Base-by-base conservation (phyloP, 2,329 filamentous ascomycete genomes). In the Coniochaeta sp. region DNA sequence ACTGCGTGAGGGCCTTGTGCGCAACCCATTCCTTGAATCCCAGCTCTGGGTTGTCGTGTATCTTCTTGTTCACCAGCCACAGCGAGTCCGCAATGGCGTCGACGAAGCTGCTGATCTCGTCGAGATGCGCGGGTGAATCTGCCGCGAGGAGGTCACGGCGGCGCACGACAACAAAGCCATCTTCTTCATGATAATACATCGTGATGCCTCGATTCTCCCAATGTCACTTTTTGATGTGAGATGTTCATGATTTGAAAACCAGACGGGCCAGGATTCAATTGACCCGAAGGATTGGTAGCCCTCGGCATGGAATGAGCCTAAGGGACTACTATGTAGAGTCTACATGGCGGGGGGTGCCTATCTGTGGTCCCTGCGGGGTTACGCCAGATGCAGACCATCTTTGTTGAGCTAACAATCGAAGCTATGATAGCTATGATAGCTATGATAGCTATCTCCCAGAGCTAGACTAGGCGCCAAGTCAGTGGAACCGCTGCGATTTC, bases 1-100 rank as follows among this genome's bases (percentile, higher is more conserved):
- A 84, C 6, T 72, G 71, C 0, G 79, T 81, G 57, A 85, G 69
- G 3, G 76, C 71, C 16, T 79, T 73, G 64, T 84, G 81, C 0
- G 81, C 79, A 47, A 78, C 77, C 60, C 72, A 72, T 62, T 82
- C 79, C 40, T 80, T 64, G 62, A 75, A 81, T 0, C 73, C 76
- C 0, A 81, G 68, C 63, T 82, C 80, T 0, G 80, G 80, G 59
- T 82, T 77, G 56, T 81, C 78, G 66, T 81, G 79, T 19, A 83
- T 80, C 60, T 75, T 76, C 44, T 79, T 75, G 67, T 78, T 81
- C 60, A 83, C 69, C 3, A 69, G 69, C 68, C 79, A 77, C 16
- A 83, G 66, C 1, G 67, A 67, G 9, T 71, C 66, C 26, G 71
- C 74, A 17, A 79, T 68, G 14, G 62, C 67, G 47, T 81, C 73